Conservation (phyloP, 495 filamentous ascomycete species). For the Pyronema omphalodes region DNA sequence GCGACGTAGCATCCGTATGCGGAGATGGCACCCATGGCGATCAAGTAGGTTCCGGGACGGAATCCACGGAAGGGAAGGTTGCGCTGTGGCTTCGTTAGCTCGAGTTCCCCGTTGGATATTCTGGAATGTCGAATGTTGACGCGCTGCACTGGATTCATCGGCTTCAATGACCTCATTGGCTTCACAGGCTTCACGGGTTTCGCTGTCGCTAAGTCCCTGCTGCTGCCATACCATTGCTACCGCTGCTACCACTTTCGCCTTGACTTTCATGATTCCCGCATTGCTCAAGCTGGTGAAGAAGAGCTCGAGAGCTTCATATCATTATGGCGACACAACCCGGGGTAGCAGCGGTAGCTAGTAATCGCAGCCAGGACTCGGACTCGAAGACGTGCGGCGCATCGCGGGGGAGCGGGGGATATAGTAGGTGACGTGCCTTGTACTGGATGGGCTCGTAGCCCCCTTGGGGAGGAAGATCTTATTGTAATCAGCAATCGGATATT, state of each 20-base stretch:
- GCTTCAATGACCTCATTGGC: too few relatives aligned
- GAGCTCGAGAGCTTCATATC: too few relatives aligned
- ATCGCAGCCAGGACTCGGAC: not conserved
- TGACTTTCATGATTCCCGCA: too few relatives aligned
- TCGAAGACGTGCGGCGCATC: not conserved
- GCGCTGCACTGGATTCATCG: not conserved
- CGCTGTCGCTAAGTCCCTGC: not conserved
- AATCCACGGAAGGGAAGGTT: constrained; percentile 87
- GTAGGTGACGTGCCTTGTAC: constrained; percentile 53
- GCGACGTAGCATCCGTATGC: constrained; percentile 75
- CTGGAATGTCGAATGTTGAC: not conserved
- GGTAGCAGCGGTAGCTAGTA: not conserved
- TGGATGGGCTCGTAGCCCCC: constrained; percentile 92
- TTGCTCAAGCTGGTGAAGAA: too few relatives aligned
- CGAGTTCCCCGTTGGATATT: not conserved
- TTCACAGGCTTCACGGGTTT: too few relatives aligned
- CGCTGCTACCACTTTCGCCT: not conserved
- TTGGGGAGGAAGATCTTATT: constrained; percentile 66
- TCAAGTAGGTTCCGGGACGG: constrained; percentile 57
- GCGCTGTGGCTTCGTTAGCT: constrained; percentile 34
- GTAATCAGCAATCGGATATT: not conserved
- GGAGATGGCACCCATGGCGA: constrained; percentile 57
- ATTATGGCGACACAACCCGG: too few relatives aligned
- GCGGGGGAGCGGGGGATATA: not conserved
- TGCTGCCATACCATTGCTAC: not conserved